Evolutionary conservation across 257 asterid species (phyloP).

Genomic region (Solanum verrucosum): DNA sequence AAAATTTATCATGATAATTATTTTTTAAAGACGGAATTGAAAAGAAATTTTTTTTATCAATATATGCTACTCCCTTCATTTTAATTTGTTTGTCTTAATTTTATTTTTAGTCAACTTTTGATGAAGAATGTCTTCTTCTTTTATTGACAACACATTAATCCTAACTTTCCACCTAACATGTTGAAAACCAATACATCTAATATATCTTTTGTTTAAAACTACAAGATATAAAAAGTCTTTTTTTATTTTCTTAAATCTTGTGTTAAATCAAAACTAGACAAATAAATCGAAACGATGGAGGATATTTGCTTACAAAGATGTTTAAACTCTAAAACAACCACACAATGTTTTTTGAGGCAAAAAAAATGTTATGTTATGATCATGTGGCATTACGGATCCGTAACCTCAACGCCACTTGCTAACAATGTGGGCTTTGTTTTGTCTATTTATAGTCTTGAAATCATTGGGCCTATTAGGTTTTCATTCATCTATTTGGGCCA

Average conservation of each 20-base stretch:
- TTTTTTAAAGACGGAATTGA: too few relatives aligned
- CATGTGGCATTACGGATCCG: slow-evolving; percentile 41
- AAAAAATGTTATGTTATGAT: background rate
- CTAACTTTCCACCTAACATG: background rate
- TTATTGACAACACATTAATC: too few relatives aligned
- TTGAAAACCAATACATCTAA: background rate
- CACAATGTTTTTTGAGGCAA: background rate
- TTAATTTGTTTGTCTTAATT: too few relatives aligned
- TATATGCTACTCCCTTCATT: too few relatives aligned
- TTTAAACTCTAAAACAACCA: background rate
- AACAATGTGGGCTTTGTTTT: slow-evolving; percentile 16
- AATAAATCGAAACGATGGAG: background rate
- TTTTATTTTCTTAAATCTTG: too few relatives aligned
- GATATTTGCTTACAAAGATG: background rate
- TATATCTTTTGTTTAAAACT: background rate
- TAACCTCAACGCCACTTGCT: slow-evolving; percentile 27
- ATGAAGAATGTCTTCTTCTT: background rate
- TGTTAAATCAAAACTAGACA: background rate
- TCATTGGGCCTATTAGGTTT: background rate
- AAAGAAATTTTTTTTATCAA: too few relatives aligned
- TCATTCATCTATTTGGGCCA: background rate
- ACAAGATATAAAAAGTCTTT: too few relatives aligned
- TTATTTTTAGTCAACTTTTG: too few relatives aligned
- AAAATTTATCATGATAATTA: too few relatives aligned
- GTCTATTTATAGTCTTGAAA: background rate